Evolutionary conservation across 2,329 filamentous ascomycete species (phyloP), one percentile per base, ranked within the genome.

Genomic region (Lanzia echinophila): DNA sequence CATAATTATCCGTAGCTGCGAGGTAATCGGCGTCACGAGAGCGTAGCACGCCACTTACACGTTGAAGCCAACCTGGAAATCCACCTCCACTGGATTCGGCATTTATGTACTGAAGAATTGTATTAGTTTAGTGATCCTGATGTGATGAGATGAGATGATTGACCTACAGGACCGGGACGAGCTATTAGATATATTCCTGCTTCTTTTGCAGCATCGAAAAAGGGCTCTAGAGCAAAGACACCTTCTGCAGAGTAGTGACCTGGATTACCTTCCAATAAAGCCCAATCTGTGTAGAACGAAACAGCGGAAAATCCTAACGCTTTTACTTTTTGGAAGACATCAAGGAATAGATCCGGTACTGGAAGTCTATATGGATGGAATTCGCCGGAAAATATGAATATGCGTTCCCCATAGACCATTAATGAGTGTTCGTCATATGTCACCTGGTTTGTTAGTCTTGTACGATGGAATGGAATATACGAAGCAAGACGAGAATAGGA

Each of bases 251-350:
- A 74, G 63, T 89, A 90, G 3, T 81, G 73, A 1, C 87, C 88
- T 0, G 76, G 82, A 56, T 85, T 84, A 2, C 86, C 87, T 67
- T 94, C 88, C 0, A 90, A 68, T 2, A 92, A 72, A 3, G 85
- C 86, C 89, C 88, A 95, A 62, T 90, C 79, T 6, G 84, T 75
- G 63, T 92, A 92, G 68, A 91, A 90, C 0, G 86, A 90, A 1
- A 91, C 85, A 43, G 81, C 79, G 62, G 87, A 92, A 71, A 90
- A 91, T 0, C 89, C 89, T 1, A 90, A 71, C 0, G 87, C 84
- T 68, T 87, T 90, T 68, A 92, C 82, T 70, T 95, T 95, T 63
- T 94, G 84, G 62, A 95, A 86, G 2, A 92, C 66, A 60, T 92
- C 88, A 8, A 87, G 73, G 73, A 84, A 84, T 4, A 87, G 72